phyloP scores from a whole-genome alignment of 257 asterid genomes.

The Ilex asprella region DNA sequence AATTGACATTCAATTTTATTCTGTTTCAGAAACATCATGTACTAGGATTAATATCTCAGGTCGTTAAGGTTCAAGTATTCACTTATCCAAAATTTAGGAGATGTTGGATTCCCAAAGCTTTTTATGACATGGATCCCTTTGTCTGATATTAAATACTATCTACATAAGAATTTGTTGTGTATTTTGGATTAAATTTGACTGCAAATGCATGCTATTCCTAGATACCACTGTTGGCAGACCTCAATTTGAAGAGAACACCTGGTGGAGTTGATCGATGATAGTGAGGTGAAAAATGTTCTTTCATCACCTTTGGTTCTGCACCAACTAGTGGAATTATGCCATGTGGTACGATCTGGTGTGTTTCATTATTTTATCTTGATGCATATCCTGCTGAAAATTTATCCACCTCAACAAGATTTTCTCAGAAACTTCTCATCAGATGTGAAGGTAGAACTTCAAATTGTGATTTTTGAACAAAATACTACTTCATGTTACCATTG shows the following conservation, averaged over 20 bases:
- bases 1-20: too few species aligned
- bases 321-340: background rate
- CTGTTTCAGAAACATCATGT: too few species aligned
- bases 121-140: background rate
- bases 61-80: slow-evolving; percentile 48
- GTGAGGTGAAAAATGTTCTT: slow-evolving; percentile 48
- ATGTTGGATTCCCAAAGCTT: background rate
- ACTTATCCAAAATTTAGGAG: slow-evolving; percentile 1
- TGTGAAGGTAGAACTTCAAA: slow-evolving; percentile 54
- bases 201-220: slow-evolving; percentile 13
- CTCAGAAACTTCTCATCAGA: slow-evolving; percentile 95
- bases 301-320: background rate
- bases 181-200: too few species aligned
- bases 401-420: too few species aligned
- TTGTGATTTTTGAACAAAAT: too few species aligned
- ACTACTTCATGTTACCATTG: too few species aligned
- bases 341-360: background rate
- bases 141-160: background rate
- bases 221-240: slow-evolving; percentile 96
- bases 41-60: slow-evolving; percentile 62
- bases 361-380: slow-evolving; percentile 25
- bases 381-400: too few species aligned
- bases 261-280: slow-evolving; percentile 86
- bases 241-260: slow-evolving; percentile 83
- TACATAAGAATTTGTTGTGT: too few species aligned